Evolutionary conservation across 2,329 filamentous ascomycete species (phyloP).

Genomic region (Cercospora sesami): DNA sequence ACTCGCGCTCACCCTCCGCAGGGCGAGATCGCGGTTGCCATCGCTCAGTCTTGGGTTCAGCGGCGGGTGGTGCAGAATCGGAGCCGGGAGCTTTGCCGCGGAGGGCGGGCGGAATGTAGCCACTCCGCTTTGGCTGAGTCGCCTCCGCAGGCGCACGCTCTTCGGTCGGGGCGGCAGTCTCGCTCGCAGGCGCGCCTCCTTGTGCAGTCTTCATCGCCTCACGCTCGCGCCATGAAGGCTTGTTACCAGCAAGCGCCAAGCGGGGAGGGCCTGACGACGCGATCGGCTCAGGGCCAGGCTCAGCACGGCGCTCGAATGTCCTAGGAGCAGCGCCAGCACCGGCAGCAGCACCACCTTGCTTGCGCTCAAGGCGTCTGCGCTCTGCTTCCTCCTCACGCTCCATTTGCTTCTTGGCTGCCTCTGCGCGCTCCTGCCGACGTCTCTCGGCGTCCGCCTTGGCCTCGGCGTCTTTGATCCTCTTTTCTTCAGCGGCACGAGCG

Average conservation of each 20-base stretch:
- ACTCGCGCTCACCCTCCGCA: slow-evolving; percentile 22
- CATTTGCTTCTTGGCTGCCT: slow-evolving; percentile 40
- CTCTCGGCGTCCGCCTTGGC: slow-evolving; percentile 62
- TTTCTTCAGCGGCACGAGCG: slow-evolving; percentile 75
- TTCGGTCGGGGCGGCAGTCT: slow-evolving; percentile 35
- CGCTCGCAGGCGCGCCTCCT: slow-evolving; percentile 27
- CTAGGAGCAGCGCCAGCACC: slow-evolving; percentile 39
- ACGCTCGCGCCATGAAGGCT: slow-evolving; percentile 72
- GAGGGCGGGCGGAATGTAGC: slow-evolving; percentile 51
- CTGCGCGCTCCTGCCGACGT: slow-evolving; percentile 62
- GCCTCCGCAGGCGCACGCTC: slow-evolving; percentile 43
- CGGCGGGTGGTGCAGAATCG: slow-evolving; percentile 31
- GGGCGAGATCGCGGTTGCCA: slow-evolving; percentile 27
- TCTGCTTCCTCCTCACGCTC: slow-evolving; percentile 82
- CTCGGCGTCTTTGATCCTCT: slow-evolving; percentile 57
- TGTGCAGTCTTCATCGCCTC: slow-evolving; percentile 54
- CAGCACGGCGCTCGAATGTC: slow-evolving; percentile 27
- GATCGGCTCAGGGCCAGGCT: slow-evolving; percentile 48
- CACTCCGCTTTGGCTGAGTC: slow-evolving; percentile 41
- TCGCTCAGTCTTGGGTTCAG: slow-evolving; percentile 31
- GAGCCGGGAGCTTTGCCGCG: slow-evolving; percentile 40
- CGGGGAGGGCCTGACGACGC: slow-evolving; percentile 57
- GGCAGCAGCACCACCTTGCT: slow-evolving; percentile 42
- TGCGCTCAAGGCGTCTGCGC: slow-evolving; percentile 67
- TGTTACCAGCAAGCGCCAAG: slow-evolving; percentile 57